These are phyloP conservation scores for Trichoderma lentiforme DNA, from an alignment of 2,329 filamentous ascomycete species.

Conservation along the genomic window DNA sequence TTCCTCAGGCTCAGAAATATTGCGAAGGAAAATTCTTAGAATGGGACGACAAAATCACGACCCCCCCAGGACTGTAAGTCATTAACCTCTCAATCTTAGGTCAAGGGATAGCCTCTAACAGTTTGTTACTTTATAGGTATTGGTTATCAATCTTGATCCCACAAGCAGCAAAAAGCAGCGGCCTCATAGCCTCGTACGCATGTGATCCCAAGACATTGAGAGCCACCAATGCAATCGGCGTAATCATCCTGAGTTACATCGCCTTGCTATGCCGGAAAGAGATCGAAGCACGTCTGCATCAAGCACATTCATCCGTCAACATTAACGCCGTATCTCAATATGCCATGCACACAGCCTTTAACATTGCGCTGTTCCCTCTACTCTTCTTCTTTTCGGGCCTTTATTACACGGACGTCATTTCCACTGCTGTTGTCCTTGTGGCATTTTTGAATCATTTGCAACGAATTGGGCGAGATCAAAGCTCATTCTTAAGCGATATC, in stretches of 20 bases:
- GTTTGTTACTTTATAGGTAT: slow-evolving; percentile 37
- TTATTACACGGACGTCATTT: slow-evolving; percentile 92
- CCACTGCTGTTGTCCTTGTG: slow-evolving; percentile 69
- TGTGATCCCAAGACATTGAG: slow-evolving; percentile 41
- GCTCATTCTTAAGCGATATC: slow-evolving; percentile 40
- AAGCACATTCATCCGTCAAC: slow-evolving; percentile 22
- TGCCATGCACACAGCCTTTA: slow-evolving; percentile 63
- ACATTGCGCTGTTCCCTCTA: slow-evolving; percentile 80
- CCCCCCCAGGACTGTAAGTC: slow-evolving; percentile 79
- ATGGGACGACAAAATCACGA: slow-evolving; percentile 98
- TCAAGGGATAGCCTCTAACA: neutral
- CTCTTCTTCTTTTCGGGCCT: slow-evolving; percentile 94
- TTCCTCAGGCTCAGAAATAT: slow-evolving; percentile 87
- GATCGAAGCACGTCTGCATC: slow-evolving; percentile 44
- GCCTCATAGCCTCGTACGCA: slow-evolving; percentile 20
- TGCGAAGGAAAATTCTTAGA: slow-evolving; percentile 68
- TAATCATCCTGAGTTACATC: slow-evolving; percentile 41
- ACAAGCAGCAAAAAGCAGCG: slow-evolving; percentile 21
- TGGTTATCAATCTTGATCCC: slow-evolving; percentile 38
- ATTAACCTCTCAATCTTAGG: neutral
- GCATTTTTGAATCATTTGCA: slow-evolving; percentile 59
- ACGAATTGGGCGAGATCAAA: slow-evolving; percentile 37
- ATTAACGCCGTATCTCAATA: slow-evolving; percentile 36
- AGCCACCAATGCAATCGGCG: slow-evolving; percentile 44
- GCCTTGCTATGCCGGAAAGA: slow-evolving; percentile 51